Evolutionary conservation across 805 yeast genomes (phyloP), one percentile per base, ranked within the genome.

Genomic region (Zygotorulaspora florentina): DNA sequence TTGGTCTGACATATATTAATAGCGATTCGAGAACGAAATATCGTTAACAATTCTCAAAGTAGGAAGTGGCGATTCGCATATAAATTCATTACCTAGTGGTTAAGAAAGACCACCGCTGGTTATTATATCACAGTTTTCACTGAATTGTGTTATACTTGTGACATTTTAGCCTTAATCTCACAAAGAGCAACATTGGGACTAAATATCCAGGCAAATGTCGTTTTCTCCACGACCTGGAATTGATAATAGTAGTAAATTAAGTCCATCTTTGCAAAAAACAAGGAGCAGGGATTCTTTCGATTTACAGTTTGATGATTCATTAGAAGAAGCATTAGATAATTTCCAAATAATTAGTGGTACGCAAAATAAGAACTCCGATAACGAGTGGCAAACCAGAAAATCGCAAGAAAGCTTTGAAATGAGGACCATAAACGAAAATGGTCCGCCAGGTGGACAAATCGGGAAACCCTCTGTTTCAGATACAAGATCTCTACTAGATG

Each of bases 321-420:
- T 82, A 47, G 85, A 81, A 55, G 79, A 79, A 39, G 91, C 88
- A 1, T 67, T 84, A 52, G 79, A 79, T 48, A 68, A 57, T 71
- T 70, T 53, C 56, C 80, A 66, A 62, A 72, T 70, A 53, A 72
- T 66, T 55, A 68, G 57, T 54, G 49, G 57, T 44, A 57, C 57
- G 35, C 62, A 54, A 23, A 61, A 46, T 64, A 49, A 44, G 54
- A 60, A 50, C 54, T 54, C 57, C 58, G 69, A 46, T 63, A 63
- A 35, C 61, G 60, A 17, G 53, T 64, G 46, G 52, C 67, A 55
- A 58, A 64, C 58, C 46, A 45, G 47, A 16, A 34, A 66, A 43
- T 39, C 51, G 8, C 48, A 45, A 26, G 64, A 57, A 41, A 52
- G 58, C 34, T 57, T 65, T 44, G 68, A 63, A 52, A 53, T 64